These are phyloP conservation scores for Artemisia argyi DNA, from an alignment of 129 eudicot species.

Conservation along the genomic window DNA sequence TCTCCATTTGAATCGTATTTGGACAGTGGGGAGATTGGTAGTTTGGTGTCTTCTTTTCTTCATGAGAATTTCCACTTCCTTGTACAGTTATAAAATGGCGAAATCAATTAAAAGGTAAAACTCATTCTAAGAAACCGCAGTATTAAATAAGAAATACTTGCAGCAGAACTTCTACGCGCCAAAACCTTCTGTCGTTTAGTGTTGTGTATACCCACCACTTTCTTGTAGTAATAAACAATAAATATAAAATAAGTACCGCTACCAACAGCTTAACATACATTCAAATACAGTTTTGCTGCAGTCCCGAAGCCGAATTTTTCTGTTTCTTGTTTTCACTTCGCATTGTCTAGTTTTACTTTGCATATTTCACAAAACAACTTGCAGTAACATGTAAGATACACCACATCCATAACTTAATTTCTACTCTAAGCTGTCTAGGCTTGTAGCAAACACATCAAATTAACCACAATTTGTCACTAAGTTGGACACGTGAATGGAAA, in stretches of 20 bases:
- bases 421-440: conserved; percentile 16
- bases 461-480: conserved; percentile 12
- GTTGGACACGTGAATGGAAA: conserved; percentile 14
- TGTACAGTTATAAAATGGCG: conserved; percentile 18
- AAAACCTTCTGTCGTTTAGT: conserved; percentile 19
- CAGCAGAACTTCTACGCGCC: conserved; percentile 6
- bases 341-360: conserved; percentile 5
- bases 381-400: conserved; percentile 20
- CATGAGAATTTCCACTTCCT: conserved; percentile 44
- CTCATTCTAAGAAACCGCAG: conserved; percentile 4
- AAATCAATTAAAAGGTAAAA: conserved; percentile 25
- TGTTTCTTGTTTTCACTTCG: background rate
- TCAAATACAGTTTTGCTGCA: background rate
- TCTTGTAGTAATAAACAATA: background rate
- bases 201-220: background rate
- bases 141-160: conserved; percentile 14
- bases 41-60: conserved; percentile 23
- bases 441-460: conserved; percentile 8
- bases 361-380: conserved; percentile 12
- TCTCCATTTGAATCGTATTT: conserved; percentile 31
- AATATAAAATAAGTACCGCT: conserved; percentile 3
- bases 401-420: conserved; percentile 13
- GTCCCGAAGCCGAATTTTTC: too few species aligned
- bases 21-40: conserved; percentile 35
- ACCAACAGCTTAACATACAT: conserved; percentile 1